Conservation (phyloP, 352 stramenopile species). For the Phytopythium sindhum region DNA sequence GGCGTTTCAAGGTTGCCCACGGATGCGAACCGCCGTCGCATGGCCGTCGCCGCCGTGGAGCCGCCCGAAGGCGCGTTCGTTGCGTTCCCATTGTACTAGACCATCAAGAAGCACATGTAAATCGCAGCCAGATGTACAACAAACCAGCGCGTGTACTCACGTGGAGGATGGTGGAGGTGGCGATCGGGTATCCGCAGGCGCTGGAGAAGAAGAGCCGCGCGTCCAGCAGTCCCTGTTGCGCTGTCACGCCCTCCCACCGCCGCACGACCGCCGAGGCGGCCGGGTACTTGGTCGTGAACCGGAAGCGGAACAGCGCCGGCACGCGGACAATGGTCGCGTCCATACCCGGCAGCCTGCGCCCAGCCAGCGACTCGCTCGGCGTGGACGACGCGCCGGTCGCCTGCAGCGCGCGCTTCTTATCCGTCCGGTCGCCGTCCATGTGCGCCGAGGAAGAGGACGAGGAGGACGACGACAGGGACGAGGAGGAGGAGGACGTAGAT, state of each 20-base stretch:
- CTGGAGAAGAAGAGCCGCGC: slow-evolving; percentile 79
- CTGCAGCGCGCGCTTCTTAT: background rate
- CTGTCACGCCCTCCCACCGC: slow-evolving; percentile 65
- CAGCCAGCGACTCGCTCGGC: slow-evolving; percentile 44
- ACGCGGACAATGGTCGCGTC: slow-evolving; percentile 64
- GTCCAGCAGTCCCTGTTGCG: slow-evolving; percentile 65
- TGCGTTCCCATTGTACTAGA: slow-evolving; percentile 82
- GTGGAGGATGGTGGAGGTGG: slow-evolving; percentile 77
- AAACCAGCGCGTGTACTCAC: slow-evolving; percentile 16
- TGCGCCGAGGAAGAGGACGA: slow-evolving; percentile 7
- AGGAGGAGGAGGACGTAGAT: background rate
- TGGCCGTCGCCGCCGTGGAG: background rate
- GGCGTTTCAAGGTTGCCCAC: slow-evolving; percentile 40
- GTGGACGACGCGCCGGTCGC: background rate
- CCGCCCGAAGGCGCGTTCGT: slow-evolving; percentile 18
- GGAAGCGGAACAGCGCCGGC: slow-evolving; percentile 66
- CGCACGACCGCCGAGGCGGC: slow-evolving; percentile 72
- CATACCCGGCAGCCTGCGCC: slow-evolving; percentile 63
- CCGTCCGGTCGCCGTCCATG: background rate
- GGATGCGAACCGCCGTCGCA: slow-evolving; percentile 49
- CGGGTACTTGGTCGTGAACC: slow-evolving; percentile 76
- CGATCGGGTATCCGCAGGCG: slow-evolving; percentile 80
- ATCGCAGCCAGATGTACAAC: background rate
- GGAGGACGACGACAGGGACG: background rate
- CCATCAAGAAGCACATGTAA: background rate